Conservation (phyloP, 106 monocot genomes). For the Platanthera zijinensis region DNA sequence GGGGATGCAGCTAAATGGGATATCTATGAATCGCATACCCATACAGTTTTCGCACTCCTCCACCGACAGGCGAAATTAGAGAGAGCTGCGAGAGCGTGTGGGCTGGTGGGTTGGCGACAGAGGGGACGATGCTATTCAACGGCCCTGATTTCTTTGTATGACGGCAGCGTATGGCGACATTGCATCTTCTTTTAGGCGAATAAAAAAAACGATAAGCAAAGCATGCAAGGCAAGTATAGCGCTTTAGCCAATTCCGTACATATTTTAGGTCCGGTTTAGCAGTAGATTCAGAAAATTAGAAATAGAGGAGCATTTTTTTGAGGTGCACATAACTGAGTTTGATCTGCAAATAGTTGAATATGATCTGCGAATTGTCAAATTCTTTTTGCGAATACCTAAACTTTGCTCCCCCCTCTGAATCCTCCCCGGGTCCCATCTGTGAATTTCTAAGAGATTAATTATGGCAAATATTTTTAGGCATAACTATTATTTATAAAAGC, state of each 20-base stretch:
- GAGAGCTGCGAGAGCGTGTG: not conserved
- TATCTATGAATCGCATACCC: not conserved
- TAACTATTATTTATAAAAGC: too few species aligned
- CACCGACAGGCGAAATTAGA: not conserved
- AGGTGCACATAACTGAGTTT: too few species aligned
- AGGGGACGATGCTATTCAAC: not conserved
- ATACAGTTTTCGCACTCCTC: not conserved
- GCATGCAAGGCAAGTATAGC: slow-evolving; percentile 1
- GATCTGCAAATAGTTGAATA: too few species aligned
- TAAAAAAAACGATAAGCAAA: not conserved
- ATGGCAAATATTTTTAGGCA: too few species aligned
- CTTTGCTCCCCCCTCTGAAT: too few species aligned
- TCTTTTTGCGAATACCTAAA: too few species aligned
- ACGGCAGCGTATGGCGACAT: not conserved
- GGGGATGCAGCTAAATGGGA: not conserved
- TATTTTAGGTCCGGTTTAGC: too few species aligned
- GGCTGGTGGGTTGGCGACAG: slow-evolving; percentile 5
- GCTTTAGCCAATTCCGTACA: not conserved
- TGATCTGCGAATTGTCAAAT: too few species aligned
- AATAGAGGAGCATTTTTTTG: too few species aligned
- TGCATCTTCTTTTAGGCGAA: not conserved
- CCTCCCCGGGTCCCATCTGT: too few species aligned
- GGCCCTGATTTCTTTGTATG: not conserved
- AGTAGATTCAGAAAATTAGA: too few species aligned
- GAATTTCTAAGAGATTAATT: too few species aligned